These are phyloP conservation scores for Solanum hybrid DNA, from an alignment of 305 asterid genomes.

Conservation along the genomic window DNA sequence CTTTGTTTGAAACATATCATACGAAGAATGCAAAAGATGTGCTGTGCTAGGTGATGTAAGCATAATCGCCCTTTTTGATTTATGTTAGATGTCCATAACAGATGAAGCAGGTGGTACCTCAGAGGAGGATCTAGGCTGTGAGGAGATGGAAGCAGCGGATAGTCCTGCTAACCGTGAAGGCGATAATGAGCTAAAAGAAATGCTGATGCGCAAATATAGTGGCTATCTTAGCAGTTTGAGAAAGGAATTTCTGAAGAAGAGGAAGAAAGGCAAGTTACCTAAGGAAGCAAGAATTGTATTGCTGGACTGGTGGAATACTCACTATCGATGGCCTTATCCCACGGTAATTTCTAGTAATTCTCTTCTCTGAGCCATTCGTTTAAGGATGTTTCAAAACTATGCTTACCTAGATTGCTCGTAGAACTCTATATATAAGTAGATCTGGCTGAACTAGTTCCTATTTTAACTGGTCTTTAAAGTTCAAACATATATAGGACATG, in stretches of 20 bases:
- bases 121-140: conserved; percentile 26
- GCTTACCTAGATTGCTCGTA: background rate
- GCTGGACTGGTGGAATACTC: conserved; percentile 37
- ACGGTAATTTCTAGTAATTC: conserved; percentile 18
- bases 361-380: background rate
- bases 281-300: conserved; percentile 24
- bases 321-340: conserved; percentile 42
- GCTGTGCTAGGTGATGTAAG: background rate
- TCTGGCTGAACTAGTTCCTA: background rate
- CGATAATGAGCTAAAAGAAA: conserved; percentile 26
- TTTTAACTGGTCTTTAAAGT: background rate
- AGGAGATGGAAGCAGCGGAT: conserved; percentile 28
- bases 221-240: conserved; percentile 34
- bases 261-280: conserved; percentile 35
- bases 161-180: conserved; percentile 12
- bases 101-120: conserved; percentile 32
- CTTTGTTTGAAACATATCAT: background rate
- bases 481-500: background rate
- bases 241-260: conserved; percentile 36
- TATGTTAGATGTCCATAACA: conserved; percentile 4
- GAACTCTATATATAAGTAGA: background rate
- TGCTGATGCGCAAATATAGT: conserved; percentile 36
- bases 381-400: background rate
- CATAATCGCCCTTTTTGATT: background rate
- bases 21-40: background rate